Evolutionary conservation across 805 yeast species (phyloP), one percentile per base, ranked within the genome.

Genomic region (Candida argentea): DNA sequence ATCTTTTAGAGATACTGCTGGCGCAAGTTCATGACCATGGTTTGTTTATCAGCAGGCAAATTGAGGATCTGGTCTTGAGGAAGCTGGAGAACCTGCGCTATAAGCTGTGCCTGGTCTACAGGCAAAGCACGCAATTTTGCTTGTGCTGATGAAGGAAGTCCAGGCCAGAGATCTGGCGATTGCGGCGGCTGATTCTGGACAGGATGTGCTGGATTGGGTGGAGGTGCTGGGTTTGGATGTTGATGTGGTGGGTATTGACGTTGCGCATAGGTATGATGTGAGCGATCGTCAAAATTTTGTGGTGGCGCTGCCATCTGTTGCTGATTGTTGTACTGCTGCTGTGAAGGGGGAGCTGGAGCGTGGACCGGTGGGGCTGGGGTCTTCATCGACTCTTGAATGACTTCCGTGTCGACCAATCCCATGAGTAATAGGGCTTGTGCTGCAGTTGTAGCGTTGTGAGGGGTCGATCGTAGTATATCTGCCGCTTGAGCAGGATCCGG

Each of bases 381-480:
- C 20, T 52, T 55, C 56, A 62, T 48, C 4, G 82, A 71, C 35
- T 73, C 70, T 20, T 65, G 63, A n/a, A 80, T 72, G n/a, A 76
- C 79, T 25, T 71, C 74, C 21, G 66, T 61, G 46, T 79, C 82
- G 14, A 81, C 71, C 24, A 81, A 64, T 1, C 91, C 93, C 87
- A 81, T 80, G 26, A 79, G 60, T 12, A 81, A 53, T 36, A 81
- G 57, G 2, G 86, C 81, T 46, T 81, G 91, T 0, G 87, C 73
- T 2, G 83, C 76, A 2, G 82, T 67, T 3, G 73, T 56, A 3
- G 86, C 78, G 23, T 80, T 54, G 26, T 73, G 53, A 11, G 76
- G 75, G 37, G 73, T 55, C 40, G 69, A 55, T 31, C 59, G 61
- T 40, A 73, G 59, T 32, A 78, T 59, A 33, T 67, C 67, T 30